Percentiles rank a stretch among this genome's conserved stretches.
Evolutionary conservation across 495 filamentous ascomycete species (phyloP).

Genomic region (Talaromyces ruber): DNA sequence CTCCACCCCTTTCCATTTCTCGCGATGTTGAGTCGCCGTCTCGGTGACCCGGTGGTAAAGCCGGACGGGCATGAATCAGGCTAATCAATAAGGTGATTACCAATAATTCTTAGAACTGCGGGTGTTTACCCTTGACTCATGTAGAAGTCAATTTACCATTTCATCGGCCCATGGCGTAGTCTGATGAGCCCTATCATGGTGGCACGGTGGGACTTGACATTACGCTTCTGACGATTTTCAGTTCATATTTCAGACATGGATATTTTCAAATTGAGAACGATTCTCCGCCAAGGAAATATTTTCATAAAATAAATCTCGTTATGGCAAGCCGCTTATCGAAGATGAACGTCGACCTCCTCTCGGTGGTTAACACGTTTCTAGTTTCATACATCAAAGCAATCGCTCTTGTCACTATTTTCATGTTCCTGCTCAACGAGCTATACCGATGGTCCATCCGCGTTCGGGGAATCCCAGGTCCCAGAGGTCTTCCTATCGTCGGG

Average conservation of each 20-base stretch:
- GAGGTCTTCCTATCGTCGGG: constrained; percentile 46
- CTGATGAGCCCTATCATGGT: not conserved
- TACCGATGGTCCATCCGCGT: constrained; percentile 3
- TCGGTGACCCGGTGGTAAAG: not conserved
- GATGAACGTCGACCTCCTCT: not conserved
- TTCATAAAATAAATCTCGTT: not conserved
- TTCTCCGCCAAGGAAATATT: not conserved
- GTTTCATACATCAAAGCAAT: not conserved
- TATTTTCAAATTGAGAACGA: not conserved
- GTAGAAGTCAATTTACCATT: not conserved
- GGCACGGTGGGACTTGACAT: not conserved
- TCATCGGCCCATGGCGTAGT: not conserved
- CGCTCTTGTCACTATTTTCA: not conserved
- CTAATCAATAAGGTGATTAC: not conserved
- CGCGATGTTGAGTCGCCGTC: not conserved
- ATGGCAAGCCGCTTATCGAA: not conserved
- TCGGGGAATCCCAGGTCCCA: constrained; percentile 6
- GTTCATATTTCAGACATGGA: not conserved
- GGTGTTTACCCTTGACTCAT: not conserved
- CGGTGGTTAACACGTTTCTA: not conserved
- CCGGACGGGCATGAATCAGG: not conserved
- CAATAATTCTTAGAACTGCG: not conserved
- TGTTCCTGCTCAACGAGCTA: not conserved
- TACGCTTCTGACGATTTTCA: not conserved
- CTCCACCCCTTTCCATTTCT: not conserved